phyloP scores from a whole-genome alignment of 768 basidiomycete species.

The Lentinula aciculospora region DNA sequence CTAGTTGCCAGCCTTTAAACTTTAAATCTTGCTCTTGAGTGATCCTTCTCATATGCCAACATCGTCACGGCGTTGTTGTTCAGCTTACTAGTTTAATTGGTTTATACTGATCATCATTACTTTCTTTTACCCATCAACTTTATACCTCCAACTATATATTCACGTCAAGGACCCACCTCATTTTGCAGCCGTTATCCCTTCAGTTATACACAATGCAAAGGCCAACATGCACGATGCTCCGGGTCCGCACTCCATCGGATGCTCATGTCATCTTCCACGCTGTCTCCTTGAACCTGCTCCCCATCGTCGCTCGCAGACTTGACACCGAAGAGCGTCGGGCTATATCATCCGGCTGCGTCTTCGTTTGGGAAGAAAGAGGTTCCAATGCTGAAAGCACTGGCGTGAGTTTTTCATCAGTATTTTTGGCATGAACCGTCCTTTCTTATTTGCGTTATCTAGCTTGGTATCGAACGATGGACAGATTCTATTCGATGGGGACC shows the following conservation, averaged over 20 bases:
- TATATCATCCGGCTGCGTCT: conserved; percentile 69
- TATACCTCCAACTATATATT: conserved; percentile 1
- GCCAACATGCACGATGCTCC: conserved; percentile 62
- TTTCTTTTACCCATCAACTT: conserved; percentile 1
- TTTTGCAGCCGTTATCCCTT: conserved; percentile 35
- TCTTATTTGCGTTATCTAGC: conserved; percentile 26
- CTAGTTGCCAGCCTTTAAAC: conserved; percentile 4
- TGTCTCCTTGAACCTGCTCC: conserved; percentile 49
- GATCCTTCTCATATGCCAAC: neutral
- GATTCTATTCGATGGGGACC: conserved; percentile 79
- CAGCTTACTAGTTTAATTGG: conserved; percentile 6
- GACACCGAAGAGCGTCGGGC: conserved; percentile 70
- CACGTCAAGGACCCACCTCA: neutral
- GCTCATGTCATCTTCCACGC: conserved; percentile 75
- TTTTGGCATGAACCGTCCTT: conserved; percentile 9
- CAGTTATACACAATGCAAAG: conserved; percentile 37
- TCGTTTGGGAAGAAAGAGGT: conserved; percentile 79
- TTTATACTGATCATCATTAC: conserved; percentile 8
- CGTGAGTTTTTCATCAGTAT: conserved; percentile 29
- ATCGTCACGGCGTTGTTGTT: conserved; percentile 1
- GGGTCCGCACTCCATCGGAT: conserved; percentile 58
- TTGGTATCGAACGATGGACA: conserved; percentile 80
- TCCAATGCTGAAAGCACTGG: conserved; percentile 61
- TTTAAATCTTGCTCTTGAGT: neutral
- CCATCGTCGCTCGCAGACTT: conserved; percentile 66